phyloP scores from a whole-genome alignment of 169 alveolate genomes.

The Eimeria maxima region DNA sequence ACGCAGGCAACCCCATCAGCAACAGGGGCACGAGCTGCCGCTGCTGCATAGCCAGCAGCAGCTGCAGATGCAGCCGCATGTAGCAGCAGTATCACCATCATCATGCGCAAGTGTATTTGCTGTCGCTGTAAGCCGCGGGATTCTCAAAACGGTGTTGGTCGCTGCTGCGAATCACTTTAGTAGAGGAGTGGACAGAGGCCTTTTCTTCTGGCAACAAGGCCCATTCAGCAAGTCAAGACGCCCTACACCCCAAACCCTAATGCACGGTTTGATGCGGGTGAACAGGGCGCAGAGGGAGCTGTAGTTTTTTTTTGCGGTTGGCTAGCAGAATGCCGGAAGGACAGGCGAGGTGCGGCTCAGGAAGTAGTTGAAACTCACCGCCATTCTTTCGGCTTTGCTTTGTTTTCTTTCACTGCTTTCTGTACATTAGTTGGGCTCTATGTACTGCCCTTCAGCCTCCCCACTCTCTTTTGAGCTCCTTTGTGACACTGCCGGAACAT shows the following conservation, averaged over 20 bases:
- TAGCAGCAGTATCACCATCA: not conserved
- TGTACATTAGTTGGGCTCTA: not conserved
- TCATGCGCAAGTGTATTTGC: slow-evolving; percentile 1
- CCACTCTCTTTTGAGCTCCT: not conserved
- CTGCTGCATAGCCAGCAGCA: not conserved
- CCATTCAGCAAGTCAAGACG: not conserved
- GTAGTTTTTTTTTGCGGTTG: not conserved
- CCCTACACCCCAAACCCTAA: slow-evolving; percentile 13
- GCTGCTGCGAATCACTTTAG: not conserved
- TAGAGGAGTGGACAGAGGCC: slow-evolving; percentile 2
- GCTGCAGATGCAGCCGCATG: not conserved
- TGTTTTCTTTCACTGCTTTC: not conserved
- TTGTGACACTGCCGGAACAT: not conserved
- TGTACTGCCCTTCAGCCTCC: not conserved
- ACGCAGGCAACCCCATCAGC: not conserved
- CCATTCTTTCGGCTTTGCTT: not conserved
- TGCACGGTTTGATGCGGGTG: not conserved
- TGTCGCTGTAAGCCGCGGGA: not conserved
- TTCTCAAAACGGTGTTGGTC: not conserved
- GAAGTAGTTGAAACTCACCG: not conserved
- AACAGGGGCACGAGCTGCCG: slow-evolving; percentile 3
- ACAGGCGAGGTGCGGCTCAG: not conserved
- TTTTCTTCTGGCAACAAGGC: not conserved
- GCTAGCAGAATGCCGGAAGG: not conserved
- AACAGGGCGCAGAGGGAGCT: not conserved